These are phyloP conservation scores for Gossypium gossypioides DNA, from an alignment of 441 rosid genomes.

Conservation along the genomic window DNA sequence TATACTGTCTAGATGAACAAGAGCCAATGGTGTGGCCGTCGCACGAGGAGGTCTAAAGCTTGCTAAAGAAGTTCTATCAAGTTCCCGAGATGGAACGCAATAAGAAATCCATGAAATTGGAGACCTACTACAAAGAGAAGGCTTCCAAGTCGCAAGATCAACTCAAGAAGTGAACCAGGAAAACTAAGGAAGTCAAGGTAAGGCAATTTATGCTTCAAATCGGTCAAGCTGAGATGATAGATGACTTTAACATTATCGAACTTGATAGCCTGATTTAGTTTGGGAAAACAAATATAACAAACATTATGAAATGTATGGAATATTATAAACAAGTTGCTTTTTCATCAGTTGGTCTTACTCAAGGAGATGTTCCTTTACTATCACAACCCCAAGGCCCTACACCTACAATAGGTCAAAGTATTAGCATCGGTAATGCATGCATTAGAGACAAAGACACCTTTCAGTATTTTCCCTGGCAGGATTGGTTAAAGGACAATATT, in stretches of 20 bases:
- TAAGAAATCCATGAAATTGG: neutral
- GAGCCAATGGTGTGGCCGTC: conserved; percentile 35
- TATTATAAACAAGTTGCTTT: conserved; percentile 11
- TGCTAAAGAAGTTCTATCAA: neutral
- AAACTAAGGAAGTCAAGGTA: neutral
- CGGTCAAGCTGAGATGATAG: neutral
- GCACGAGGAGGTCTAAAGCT: neutral
- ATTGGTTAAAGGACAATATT: conserved; percentile 18
- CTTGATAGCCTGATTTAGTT: neutral
- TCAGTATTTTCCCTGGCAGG: neutral
- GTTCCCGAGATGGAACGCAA: neutral
- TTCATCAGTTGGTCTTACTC: neutral
- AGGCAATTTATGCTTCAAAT: neutral
- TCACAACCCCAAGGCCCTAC: neutral
- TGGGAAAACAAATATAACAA: neutral
- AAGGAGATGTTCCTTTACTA: neutral
- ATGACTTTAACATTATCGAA: neutral
- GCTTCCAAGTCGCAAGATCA: neutral
- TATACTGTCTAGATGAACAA: conserved; percentile 23
- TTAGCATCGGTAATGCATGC: neutral
- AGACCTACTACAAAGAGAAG: neutral
- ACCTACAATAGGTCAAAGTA: neutral
- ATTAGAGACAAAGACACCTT: neutral
- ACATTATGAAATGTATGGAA: neutral
- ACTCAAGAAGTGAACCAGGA: neutral